Evolutionary conservation across 2,329 filamentous ascomycete species (phyloP).

Genomic region (Curvularia eragrostidis): DNA sequence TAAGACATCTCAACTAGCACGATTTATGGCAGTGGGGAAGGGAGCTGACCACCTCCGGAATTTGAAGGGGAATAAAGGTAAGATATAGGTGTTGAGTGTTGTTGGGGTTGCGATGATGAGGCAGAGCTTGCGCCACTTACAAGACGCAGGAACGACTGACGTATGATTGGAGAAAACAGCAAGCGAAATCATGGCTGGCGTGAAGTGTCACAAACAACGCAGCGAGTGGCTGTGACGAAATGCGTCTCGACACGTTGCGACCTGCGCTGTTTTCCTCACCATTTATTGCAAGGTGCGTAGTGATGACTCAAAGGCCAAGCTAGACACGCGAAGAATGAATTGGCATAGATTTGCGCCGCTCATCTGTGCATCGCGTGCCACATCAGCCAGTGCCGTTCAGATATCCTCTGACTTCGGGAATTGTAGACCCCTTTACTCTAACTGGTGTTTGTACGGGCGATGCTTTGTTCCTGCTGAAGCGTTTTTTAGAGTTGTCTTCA

Average conservation of each 20-base stretch:
- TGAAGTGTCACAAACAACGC: constrained; percentile 19
- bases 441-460: neutral
- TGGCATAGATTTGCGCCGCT: neutral
- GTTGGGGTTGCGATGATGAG: constrained; percentile 10
- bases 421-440: neutral
- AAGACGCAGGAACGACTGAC: constrained; percentile 11
- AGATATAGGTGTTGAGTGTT: constrained; percentile 6
- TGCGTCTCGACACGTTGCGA: constrained; percentile 11
- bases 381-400: neutral
- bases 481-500: neutral
- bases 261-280: neutral
- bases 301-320: neutral
- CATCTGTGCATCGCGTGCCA: too few species aligned
- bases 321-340: neutral
- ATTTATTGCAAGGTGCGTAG: neutral
- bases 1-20: constrained; percentile 2
- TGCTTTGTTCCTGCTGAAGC: neutral
- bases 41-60: neutral
- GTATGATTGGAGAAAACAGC: constrained; percentile 11
- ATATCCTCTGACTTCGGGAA: neutral
- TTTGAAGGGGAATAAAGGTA: neutral
- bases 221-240: constrained; percentile 2
- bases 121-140: constrained; percentile 10
- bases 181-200: constrained; percentile 10
- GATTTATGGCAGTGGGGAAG: neutral